Conservation (phyloP, 176 grass and related monocot species). For the Canna indica region DNA sequence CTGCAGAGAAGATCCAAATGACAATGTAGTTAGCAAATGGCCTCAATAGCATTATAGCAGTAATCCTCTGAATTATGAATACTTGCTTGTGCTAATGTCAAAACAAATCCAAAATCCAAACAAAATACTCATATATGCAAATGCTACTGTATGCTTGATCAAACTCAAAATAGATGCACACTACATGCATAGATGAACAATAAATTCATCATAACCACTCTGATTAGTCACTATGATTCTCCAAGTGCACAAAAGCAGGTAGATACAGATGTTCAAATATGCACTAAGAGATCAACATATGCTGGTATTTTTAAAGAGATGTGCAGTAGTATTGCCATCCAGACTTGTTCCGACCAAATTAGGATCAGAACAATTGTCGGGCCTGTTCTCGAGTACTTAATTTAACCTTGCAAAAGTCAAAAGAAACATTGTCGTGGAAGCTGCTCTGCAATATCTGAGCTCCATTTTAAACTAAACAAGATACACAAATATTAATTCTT, state of each 20-base stretch:
- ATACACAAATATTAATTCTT: neutral
- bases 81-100: neutral
- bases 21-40: slow-evolving; percentile 29
- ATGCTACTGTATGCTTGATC: neutral
- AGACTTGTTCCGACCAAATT: no score
- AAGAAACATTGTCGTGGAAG: neutral
- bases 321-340: no score
- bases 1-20: slow-evolving; percentile 39
- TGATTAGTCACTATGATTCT: neutral
- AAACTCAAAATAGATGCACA: neutral
- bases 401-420: no score
- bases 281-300: no score
- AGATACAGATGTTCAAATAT: no score
- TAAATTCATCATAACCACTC: neutral
- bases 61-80: neutral
- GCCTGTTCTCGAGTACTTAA: no score
- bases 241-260: neutral
- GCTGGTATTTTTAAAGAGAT: no score
- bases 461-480: neutral
- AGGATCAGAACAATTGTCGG: no score
- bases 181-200: neutral
- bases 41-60: neutral
- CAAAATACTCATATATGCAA: neutral
- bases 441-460: neutral
- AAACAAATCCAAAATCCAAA: neutral